Base-by-base conservation (phyloP, 164 flowering plant species). In the Magnolia sinica region DNA sequence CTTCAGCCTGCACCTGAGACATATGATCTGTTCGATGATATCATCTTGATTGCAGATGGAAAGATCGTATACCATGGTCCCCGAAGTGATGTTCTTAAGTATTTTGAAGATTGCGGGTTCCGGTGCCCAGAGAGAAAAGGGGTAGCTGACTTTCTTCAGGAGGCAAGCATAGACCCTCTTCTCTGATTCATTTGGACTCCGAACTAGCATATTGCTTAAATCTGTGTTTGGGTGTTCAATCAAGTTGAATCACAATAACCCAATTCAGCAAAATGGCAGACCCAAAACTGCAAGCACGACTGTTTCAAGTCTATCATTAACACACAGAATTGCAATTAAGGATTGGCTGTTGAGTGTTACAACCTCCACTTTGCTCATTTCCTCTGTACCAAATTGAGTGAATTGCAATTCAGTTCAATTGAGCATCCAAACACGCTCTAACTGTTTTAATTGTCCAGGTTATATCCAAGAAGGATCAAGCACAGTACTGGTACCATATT, bases 1-100 rank as follows among this genome's bases (percentile, higher is more conserved):
- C 92, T 89, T 74, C 92, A 89, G 73, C 89, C 90, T 7, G 88
- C 89, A 69, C 88, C 92, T 22, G 91, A 89, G 78, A 86, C 89
- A 64, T 89, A 81, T 73, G 81, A 84, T 73, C 89, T 89, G 13
- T 88, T 89, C 77, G 91, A 89, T 75, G 92, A 89, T 19, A 67
- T 89, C n/a, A 84, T 89, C 45, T 73, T 89, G 67, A 83, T 89
- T 85, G 84, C 86, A n/a, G 87, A 87, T 77, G 92, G 89, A 16
- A 83, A 75, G 75, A 79, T 87, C 18, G 79, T 87, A 49, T 89
- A 88, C 74, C 90, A 87, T 23, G 92, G 90, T 9, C 90, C 89
- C 23, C 81, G 87, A 0, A 37, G 18, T 71, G 22, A 80, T 37
- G 79, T 79, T 68, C 86, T 87, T 14, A 76, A 79, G 16, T 89